Evolutionary conservation across 768 basidiomycete genomes (phyloP).

Genomic region (Sporobolomyces roseus): DNA sequence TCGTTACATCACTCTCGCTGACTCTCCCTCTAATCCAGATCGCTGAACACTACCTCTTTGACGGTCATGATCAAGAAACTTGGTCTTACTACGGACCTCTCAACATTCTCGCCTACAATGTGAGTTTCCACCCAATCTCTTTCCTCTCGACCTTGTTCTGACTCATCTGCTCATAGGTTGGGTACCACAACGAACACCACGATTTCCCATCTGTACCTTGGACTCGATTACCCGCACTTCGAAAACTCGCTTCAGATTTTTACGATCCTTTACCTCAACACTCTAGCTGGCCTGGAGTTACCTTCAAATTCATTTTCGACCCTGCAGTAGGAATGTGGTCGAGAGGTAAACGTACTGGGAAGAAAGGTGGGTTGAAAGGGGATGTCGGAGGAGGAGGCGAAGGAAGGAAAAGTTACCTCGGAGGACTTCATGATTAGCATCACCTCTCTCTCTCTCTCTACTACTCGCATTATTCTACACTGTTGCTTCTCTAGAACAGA

Average conservation of each 20-base stretch:
- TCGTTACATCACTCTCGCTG: too few species aligned
- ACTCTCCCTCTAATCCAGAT: slow-evolving; percentile 51
- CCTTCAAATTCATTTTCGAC: slow-evolving; percentile 78
- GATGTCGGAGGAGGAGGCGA: slow-evolving; percentile 29
- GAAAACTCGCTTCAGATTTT: slow-evolving; percentile 79
- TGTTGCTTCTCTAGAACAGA: background rate
- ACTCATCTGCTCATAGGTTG: slow-evolving; percentile 59
- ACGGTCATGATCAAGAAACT: slow-evolving; percentile 86
- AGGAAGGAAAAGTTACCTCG: slow-evolving; percentile 11
- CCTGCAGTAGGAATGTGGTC: slow-evolving; percentile 34
- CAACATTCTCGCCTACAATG: slow-evolving; percentile 89
- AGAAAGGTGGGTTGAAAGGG: background rate
- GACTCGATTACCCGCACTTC: slow-evolving; percentile 82
- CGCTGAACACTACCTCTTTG: slow-evolving; percentile 89
- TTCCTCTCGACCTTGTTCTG: background rate
- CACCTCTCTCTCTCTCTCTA: slow-evolving; percentile 2
- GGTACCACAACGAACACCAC: slow-evolving; percentile 99
- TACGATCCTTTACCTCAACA: slow-evolving; percentile 85
- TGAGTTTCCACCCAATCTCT: slow-evolving; percentile 50
- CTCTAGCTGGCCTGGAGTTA: slow-evolving; percentile 90
- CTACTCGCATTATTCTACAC: background rate
- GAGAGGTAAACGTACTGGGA: slow-evolving; percentile 21
- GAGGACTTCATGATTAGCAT: slow-evolving; percentile 36
- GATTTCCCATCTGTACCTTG: slow-evolving; percentile 96
- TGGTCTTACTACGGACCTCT: slow-evolving; percentile 93